Evolutionary conservation across 108 stramenopile species (phyloP).

Genomic region (Conticribra guillardii): DNA sequence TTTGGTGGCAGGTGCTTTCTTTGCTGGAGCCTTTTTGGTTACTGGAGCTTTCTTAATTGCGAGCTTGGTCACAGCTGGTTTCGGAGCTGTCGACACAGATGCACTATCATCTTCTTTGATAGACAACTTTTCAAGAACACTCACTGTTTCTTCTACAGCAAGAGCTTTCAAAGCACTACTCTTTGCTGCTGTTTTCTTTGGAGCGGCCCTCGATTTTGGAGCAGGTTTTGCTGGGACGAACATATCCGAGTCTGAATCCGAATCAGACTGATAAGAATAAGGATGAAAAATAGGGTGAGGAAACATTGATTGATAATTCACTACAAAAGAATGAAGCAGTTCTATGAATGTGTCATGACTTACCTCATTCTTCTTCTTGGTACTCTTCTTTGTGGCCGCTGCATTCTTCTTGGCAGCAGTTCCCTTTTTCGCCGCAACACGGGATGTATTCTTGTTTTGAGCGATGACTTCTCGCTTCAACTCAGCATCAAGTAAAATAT

Average conservation of each 20-base stretch:
- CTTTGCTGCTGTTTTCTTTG: too few species aligned
- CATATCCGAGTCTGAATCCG: too few species aligned
- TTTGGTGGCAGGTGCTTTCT: constrained; percentile 13
- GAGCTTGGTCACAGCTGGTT: too few species aligned
- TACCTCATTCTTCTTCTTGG: constrained; percentile 57
- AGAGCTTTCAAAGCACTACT: too few species aligned
- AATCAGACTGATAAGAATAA: too few species aligned
- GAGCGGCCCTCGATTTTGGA: too few species aligned
- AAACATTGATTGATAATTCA: constrained; percentile 29
- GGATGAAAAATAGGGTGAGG: too few species aligned
- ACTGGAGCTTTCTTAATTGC: constrained; percentile 25
- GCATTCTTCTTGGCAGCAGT: constrained; percentile 28
- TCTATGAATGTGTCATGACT: constrained; percentile 6
- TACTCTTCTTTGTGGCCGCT: constrained; percentile 33
- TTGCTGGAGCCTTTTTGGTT: constrained; percentile 8
- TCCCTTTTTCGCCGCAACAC: constrained; percentile 36
- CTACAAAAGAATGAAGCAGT: background rate
- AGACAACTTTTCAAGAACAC: too few species aligned
- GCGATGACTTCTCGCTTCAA: constrained; percentile 64
- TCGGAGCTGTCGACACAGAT: too few species aligned
- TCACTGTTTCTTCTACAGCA: too few species aligned
- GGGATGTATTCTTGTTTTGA: constrained; percentile 61
- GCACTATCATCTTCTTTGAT: too few species aligned
- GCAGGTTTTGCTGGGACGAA: too few species aligned
- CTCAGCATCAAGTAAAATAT: constrained; percentile 57